phyloP scores from a whole-genome alignment of 208 protist genomes.

The Wallacemonas sp. region DNA sequence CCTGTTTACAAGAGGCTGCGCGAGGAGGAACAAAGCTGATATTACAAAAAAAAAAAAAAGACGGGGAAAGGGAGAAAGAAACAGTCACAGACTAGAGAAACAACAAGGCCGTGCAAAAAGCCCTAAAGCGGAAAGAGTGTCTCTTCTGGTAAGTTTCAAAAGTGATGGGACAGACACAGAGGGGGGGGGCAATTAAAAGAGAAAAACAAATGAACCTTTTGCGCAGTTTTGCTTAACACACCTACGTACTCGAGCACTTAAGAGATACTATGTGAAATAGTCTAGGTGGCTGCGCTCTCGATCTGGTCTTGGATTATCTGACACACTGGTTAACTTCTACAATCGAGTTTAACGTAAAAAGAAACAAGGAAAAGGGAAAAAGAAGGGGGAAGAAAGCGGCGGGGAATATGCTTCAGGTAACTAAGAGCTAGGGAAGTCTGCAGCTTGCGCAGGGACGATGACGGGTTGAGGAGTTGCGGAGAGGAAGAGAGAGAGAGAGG shows the following conservation, averaged over 20 bases:
- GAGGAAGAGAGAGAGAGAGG: constrained; percentile 13
- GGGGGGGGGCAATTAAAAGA: too few relatives aligned
- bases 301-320: too few relatives aligned
- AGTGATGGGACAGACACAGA: too few relatives aligned
- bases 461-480: neutral
- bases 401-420: neutral
- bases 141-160: neutral
- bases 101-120: neutral
- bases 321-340: constrained; percentile 5
- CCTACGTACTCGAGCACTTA: too few relatives aligned
- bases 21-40: too few relatives aligned
- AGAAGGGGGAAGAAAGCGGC: constrained; percentile 11
- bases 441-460: too few relatives aligned
- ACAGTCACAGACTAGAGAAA: neutral
- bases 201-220: constrained; percentile 21
- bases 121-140: neutral
- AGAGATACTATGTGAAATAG: too few relatives aligned
- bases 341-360: neutral
- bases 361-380: constrained; percentile 26
- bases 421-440: neutral
- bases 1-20: too few relatives aligned
- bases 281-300: too few relatives aligned
- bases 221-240: too few relatives aligned
- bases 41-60: too few relatives aligned
- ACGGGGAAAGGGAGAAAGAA: constrained; percentile 13